These are phyloP conservation scores for Jaltomata sinuosa DNA, from an alignment of 257 asterid species.

Conservation along the genomic window DNA sequence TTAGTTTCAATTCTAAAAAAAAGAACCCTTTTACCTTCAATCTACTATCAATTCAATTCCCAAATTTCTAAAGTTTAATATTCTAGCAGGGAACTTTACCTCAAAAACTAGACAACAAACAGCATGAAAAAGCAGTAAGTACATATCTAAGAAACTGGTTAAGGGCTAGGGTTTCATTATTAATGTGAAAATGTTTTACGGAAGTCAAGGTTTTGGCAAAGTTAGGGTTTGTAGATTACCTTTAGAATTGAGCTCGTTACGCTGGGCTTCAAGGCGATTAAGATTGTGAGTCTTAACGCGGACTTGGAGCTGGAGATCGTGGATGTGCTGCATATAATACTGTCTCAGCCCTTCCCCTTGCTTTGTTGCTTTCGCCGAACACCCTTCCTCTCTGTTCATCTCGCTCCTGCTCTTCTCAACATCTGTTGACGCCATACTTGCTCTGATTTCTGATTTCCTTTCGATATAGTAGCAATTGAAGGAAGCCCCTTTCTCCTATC, in stretches of 20 bases:
- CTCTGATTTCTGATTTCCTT: no score
- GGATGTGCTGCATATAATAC: slow-evolving; percentile 37
- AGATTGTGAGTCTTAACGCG: slow-evolving; percentile 35
- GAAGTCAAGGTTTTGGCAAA: no score
- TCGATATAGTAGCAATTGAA: no score
- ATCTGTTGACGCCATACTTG: not conserved
- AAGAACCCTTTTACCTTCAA: not conserved
- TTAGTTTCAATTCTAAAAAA: not conserved
- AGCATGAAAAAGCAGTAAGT: not conserved
- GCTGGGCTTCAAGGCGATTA: slow-evolving; percentile 42
- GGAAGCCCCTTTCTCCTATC: no score
- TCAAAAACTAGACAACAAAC: not conserved
- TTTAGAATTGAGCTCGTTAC: slow-evolving; percentile 35
- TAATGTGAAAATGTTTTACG: no score
- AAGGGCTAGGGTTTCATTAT: not conserved
- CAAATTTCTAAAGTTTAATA: no score
- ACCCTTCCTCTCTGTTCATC: not conserved
- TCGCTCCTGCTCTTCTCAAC: not conserved
- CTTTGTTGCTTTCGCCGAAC: slow-evolving; percentile 11
- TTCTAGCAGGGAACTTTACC: not conserved
- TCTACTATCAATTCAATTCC: not conserved
- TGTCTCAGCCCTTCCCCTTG: slow-evolving; percentile 34
- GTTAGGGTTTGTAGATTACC: slow-evolving; percentile 5
- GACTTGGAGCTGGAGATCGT: slow-evolving; percentile 37
- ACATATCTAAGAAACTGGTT: not conserved